Conservation (phyloP, 306 rosid genomes). For the Nissolia schottii region DNA sequence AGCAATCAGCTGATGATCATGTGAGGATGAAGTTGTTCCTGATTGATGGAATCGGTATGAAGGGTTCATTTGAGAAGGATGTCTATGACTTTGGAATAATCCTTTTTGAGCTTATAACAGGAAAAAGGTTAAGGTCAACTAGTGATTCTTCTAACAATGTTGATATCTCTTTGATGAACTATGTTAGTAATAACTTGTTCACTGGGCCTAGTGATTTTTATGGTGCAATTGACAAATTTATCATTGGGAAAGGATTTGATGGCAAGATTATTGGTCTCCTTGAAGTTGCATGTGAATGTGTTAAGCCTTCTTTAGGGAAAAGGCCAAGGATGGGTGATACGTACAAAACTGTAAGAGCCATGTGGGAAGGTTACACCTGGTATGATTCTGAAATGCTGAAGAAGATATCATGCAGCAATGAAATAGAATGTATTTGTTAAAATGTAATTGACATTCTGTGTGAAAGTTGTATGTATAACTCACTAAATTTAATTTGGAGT, state of each 20-base stretch:
- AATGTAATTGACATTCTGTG: neutral
- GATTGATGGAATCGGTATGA: neutral
- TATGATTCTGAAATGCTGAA: conserved; percentile 11
- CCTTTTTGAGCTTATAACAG: conserved; percentile 37
- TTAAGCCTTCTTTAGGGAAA: conserved; percentile 5
- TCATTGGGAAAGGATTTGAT: conserved; percentile 29
- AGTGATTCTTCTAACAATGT: conserved; percentile 9
- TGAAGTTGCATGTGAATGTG: conserved; percentile 27
- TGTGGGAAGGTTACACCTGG: conserved; percentile 16
- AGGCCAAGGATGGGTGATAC: conserved; percentile 35
- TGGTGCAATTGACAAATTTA: conserved; percentile 7
- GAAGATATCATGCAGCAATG: neutral
- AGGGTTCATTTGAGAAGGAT: conserved; percentile 26
- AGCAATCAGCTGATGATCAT: neutral
- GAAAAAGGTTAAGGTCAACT: neutral
- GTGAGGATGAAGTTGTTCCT: neutral
- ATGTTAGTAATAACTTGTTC: neutral
- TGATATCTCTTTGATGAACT: neutral
- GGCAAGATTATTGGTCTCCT: conserved; percentile 15
- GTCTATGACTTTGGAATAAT: conserved; percentile 36
- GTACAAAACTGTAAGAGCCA: neutral
- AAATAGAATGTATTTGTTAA: conserved; percentile 8
- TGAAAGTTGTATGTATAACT: neutral
- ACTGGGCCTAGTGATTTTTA: neutral
- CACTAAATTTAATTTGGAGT: neutral